Evolutionary conservation across 1,284 basidiomycete species (phyloP).

Genomic region (Malassezia obtusa): DNA sequence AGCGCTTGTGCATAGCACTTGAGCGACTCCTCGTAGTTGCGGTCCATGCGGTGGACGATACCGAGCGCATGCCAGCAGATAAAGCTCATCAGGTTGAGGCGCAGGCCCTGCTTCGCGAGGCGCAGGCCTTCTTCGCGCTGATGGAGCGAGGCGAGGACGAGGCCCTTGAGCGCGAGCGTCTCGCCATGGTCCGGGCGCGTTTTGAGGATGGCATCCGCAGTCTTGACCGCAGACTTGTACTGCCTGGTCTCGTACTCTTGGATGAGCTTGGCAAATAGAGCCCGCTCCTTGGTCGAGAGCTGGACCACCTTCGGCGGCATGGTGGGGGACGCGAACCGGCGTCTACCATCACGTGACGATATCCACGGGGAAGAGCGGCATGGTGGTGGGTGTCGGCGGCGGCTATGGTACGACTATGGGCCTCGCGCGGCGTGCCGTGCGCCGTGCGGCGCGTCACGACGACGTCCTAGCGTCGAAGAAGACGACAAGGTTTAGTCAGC

Average conservation of each 20-base stretch:
- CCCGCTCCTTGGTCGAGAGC: slow-evolving; percentile 72
- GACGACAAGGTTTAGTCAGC: not conserved
- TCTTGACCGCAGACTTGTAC: slow-evolving; percentile 80
- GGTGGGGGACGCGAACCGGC: not conserved
- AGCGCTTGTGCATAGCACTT: slow-evolving; percentile 71
- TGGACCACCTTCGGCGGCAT: slow-evolving; percentile 36
- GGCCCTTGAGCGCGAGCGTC: slow-evolving; percentile 45
- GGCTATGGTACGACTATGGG: not conserved
- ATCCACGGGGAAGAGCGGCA: no score
- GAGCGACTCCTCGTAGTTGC: slow-evolving; percentile 75
- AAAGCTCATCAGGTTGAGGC: slow-evolving; percentile 79
- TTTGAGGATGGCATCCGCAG: slow-evolving; percentile 86
- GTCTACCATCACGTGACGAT: not conserved
- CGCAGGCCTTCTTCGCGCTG: slow-evolving; percentile 58
- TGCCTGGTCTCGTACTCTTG: slow-evolving; percentile 71
- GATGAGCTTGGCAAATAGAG: slow-evolving; percentile 77
- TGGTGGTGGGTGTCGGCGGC: no score
- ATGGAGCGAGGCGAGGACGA: slow-evolving; percentile 35
- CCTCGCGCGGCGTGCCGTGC: not conserved
- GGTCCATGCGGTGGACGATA: slow-evolving; percentile 56
- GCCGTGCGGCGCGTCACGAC: not conserved
- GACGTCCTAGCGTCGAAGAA: not conserved
- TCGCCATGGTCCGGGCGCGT: slow-evolving; percentile 86
- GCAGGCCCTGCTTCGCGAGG: slow-evolving; percentile 71
- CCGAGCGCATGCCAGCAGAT: slow-evolving; percentile 98